phyloP scores from a whole-genome alignment of 345 rosid species.

The Arabidopsis thaliana region DNA sequence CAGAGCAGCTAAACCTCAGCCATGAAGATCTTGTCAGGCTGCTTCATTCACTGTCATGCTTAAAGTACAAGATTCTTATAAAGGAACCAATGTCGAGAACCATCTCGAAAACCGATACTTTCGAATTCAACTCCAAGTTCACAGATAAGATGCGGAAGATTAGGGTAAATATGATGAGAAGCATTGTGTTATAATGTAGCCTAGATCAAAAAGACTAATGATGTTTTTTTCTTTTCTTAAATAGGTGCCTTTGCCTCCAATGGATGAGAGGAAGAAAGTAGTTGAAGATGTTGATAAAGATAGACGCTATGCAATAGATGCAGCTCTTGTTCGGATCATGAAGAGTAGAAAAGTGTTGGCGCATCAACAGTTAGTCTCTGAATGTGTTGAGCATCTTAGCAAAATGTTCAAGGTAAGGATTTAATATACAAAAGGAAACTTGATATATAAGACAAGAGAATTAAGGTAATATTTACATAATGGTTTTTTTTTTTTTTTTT shows the following conservation, averaged over 20 bases:
- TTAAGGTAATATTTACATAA: too few relatives aligned
- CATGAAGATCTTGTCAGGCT: conserved; percentile 76
- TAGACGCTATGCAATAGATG: conserved; percentile 83
- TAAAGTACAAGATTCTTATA: conserved; percentile 67
- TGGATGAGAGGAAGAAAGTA: conserved; percentile 85
- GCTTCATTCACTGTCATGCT: conserved; percentile 78
- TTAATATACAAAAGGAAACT: background rate
- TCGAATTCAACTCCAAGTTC: conserved; percentile 74
- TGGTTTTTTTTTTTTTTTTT: background rate
- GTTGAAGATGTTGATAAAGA: conserved; percentile 86
- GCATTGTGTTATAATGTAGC: background rate
- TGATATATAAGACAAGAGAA: too few relatives aligned
- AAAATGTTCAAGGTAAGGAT: conserved; percentile 71
- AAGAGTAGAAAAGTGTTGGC: conserved; percentile 78
- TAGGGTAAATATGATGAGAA: conserved; percentile 41
- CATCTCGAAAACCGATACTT: conserved; percentile 53
- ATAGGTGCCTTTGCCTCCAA: conserved; percentile 67
- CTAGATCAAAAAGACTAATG: background rate
- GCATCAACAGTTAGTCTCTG: conserved; percentile 74
- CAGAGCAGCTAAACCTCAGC: conserved; percentile 73
- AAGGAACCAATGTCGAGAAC: conserved; percentile 64
- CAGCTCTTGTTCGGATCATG: conserved; percentile 91
- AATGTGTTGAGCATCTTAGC: conserved; percentile 84
- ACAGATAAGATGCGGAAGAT: conserved; percentile 81
- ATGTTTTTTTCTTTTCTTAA: background rate